Evolutionary conservation across 805 yeast genomes (phyloP).

Genomic region (Barnettozyma siamensis): DNA sequence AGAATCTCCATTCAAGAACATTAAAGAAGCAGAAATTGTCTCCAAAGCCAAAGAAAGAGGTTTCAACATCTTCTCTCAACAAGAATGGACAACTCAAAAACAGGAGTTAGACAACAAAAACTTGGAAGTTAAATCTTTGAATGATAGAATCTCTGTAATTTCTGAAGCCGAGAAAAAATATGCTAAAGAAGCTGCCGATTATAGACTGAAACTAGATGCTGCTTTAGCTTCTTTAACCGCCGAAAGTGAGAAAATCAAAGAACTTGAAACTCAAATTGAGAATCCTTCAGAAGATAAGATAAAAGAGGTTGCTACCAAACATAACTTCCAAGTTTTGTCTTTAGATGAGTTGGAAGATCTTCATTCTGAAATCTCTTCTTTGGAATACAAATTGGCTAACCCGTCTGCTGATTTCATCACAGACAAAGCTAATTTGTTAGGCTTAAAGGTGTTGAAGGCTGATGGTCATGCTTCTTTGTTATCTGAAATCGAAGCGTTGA

Average conservation of each 20-base stretch:
- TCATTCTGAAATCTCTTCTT: slow-evolving; percentile 1
- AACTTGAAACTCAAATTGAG: slow-evolving; percentile 10
- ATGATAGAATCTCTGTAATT: slow-evolving; percentile 11
- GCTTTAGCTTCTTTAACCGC: slow-evolving; percentile 8
- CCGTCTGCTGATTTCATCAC: slow-evolving; percentile 16
- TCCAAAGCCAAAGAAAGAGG: slow-evolving; percentile 17
- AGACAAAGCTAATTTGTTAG: slow-evolving; percentile 12
- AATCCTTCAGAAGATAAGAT: slow-evolving; percentile 29
- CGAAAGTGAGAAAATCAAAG: neutral
- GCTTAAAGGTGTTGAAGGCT: slow-evolving; percentile 11
- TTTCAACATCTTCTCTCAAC: slow-evolving; percentile 12
- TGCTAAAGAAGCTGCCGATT: slow-evolving; percentile 19
- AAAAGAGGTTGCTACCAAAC: slow-evolving; percentile 23
- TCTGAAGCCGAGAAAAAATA: slow-evolving; percentile 18
- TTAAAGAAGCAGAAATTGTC: slow-evolving; percentile 15
- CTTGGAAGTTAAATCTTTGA: slow-evolving; percentile 5
- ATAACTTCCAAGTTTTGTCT: slow-evolving; percentile 20
- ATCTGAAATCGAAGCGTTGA: slow-evolving; percentile 3
- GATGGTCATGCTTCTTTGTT: slow-evolving; percentile 11
- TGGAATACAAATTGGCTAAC: slow-evolving; percentile 11
- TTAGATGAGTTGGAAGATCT: slow-evolving; percentile 11
- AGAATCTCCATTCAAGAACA: slow-evolving; percentile 16
- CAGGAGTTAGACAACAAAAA: neutral
- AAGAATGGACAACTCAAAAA: slow-evolving; percentile 7
- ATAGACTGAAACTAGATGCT: slow-evolving; percentile 14